Conservation (phyloP, 352 stramenopile genomes). For the Phytophthora agathidicida region DNA sequence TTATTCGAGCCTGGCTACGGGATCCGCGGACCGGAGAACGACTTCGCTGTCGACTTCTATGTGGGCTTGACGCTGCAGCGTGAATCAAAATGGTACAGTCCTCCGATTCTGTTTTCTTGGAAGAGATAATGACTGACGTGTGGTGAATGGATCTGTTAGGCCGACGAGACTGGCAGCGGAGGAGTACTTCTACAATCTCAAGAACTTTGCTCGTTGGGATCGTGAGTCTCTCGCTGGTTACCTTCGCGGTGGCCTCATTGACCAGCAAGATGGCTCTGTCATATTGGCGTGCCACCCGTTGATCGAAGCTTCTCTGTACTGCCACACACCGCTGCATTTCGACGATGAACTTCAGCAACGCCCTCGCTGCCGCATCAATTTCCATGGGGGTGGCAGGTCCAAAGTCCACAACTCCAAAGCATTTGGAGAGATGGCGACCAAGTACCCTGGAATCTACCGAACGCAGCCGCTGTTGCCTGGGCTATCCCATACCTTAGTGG, state of each 20-base stretch:
- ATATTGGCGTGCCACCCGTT: constrained; percentile 44
- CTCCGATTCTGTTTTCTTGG: not conserved
- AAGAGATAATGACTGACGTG: not conserved
- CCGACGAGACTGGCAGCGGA: constrained; percentile 22
- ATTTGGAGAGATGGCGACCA: constrained; percentile 32
- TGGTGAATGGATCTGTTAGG: constrained; percentile 9
- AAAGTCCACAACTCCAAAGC: constrained; percentile 42
- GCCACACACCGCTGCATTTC: constrained; percentile 37
- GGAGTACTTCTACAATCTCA: constrained; percentile 32
- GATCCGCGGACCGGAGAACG: constrained; percentile 20
- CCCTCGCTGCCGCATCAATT: constrained; percentile 39
- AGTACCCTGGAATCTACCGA: constrained; percentile 43
- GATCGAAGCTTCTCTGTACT: constrained; percentile 52
- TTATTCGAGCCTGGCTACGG: constrained; percentile 52
- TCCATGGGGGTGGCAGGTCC: constrained; percentile 45
- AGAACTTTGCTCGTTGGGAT: constrained; percentile 42
- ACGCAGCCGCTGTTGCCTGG: constrained; percentile 32
- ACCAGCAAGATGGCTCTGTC: constrained; percentile 31
- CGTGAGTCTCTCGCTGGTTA: constrained; percentile 36
- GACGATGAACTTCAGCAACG: constrained; percentile 29
- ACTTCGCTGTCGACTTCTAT: constrained; percentile 30
- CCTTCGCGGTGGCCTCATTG: constrained; percentile 27
- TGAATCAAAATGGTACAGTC: constrained; percentile 25
- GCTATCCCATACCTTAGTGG: constrained; percentile 49
- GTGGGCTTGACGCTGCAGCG: constrained; percentile 32